Conservation (phyloP, 2,329 filamentous ascomycete genomes). For the Periconia macrospinosa region DNA sequence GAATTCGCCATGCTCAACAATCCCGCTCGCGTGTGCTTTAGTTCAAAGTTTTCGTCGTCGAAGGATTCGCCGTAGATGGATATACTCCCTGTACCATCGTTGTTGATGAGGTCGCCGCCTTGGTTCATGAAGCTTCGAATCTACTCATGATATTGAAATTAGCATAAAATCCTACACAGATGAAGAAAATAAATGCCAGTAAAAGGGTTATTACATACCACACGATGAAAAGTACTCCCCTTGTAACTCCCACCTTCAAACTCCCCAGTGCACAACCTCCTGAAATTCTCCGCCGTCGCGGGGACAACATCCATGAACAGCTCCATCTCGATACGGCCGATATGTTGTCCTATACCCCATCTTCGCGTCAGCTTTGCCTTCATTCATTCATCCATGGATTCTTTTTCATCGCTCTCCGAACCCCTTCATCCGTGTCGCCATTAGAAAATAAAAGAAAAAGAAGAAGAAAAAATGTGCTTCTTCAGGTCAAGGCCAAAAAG, state of each 20-base stretch:
- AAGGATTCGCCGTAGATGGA: constrained; percentile 81
- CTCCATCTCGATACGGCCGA: constrained; percentile 78
- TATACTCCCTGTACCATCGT: constrained; percentile 83
- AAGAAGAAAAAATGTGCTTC: too few species aligned
- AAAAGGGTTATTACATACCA: constrained; percentile 58
- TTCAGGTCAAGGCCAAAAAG: background rate
- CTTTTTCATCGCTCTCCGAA: too few species aligned
- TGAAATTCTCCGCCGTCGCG: constrained; percentile 82
- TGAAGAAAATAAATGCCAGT: background rate
- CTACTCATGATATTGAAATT: background rate
- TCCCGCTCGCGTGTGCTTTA: constrained; percentile 88
- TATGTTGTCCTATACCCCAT: constrained; percentile 47
- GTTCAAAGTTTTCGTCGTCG: constrained; percentile 83
- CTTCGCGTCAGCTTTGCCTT: background rate
- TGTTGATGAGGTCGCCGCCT: constrained; percentile 82
- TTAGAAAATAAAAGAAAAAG: background rate
- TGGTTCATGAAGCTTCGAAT: constrained; percentile 86
- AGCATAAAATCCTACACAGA: background rate
- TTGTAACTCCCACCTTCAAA: constrained; percentile 77
- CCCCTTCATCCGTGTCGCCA: too few species aligned
- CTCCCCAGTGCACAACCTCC: constrained; percentile 71
- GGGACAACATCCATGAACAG: constrained; percentile 82
- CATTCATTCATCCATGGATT: too few species aligned
- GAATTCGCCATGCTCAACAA: constrained; percentile 13
- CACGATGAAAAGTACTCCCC: constrained; percentile 81